Evolutionary conservation across 2,329 filamentous ascomycete genomes (phyloP), one percentile per base, ranked within the genome.

Genomic region (Penicillium sumatraense): DNA sequence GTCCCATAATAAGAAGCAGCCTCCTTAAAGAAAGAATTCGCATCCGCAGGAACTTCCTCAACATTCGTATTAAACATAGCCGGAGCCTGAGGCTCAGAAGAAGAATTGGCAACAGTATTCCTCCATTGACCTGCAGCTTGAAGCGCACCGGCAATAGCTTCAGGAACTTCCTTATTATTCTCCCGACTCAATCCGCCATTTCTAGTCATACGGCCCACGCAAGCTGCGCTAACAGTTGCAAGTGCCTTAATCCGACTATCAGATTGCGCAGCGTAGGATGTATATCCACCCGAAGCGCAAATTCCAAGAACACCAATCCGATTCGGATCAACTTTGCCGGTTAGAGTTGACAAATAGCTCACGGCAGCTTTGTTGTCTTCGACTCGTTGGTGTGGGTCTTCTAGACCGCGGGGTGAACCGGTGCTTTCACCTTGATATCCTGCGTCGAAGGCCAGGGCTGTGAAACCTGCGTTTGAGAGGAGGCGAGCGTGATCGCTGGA

Each of bases 301-400:
- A 79, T 73, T 2, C 76, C 76, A 0, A 78, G 58, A 1, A 70
- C 68, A 3, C 68, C 75, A 27, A 79, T 78, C n/a, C 61, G 60
- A 1, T 70, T 58, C 0, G 64, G 49, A 51, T 76, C 65, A 16
- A 78, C 68, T 4, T 65, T 26, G 7, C 11, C 57, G 2, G 62
- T 49, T 3, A 31, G 53, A 18, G 41, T 56, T 18, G 46, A 3
- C 1, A 67, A 65, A 55, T 71, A 78, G 24, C 66, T 70, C 7
- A 76, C 72, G 9, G 70, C 76, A 38, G 57, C 53, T 29, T 66
- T 69, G 48, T 71, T 60, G 47, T 78, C 76, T 35, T 74, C 69
- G 14, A 70, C 74, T 4, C 74, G 67, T 45, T 74, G 68, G 2
- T 53, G 33, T 9, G 76, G 73, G 51, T 77, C 68, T 60, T 78